A percentile compares a stretch with the other conserved stretches of the same genome.
phyloP scores from a whole-genome alignment of 345 rosid genomes.

The Salix purpurea region DNA sequence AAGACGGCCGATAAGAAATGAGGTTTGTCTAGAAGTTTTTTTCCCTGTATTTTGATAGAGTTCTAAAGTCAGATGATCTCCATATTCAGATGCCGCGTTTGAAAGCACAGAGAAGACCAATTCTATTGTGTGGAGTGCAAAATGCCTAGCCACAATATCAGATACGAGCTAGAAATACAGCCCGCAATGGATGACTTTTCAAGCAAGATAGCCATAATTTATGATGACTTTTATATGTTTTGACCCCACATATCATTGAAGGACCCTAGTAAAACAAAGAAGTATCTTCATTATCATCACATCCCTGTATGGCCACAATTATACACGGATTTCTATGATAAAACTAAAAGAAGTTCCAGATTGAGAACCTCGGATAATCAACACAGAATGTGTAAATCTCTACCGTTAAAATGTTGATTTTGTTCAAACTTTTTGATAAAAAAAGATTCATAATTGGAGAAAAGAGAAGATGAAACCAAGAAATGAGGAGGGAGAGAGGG shows the following conservation, averaged over 20 bases:
- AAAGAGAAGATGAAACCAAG: too few species aligned
- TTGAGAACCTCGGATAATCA: not conserved
- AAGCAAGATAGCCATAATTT: not conserved
- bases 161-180: too few species aligned
- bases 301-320: too few species aligned
- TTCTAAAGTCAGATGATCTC: too few species aligned
- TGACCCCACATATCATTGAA: not conserved
- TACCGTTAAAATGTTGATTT: not conserved
- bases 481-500: not conserved
- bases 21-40: too few species aligned
- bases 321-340: not conserved
- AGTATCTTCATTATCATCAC: not conserved
- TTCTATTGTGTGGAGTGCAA: too few species aligned
- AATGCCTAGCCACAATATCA: too few species aligned
- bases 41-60: too few species aligned
- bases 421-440: not conserved
- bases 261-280: not conserved
- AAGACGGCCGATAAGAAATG: too few species aligned
- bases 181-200: too few species aligned
- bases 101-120: too few species aligned
- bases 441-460: not conserved
- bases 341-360: not conserved
- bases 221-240: not conserved
- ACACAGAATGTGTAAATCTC: not conserved
- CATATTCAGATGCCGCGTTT: too few species aligned